Evolutionary conservation across 2,329 filamentous ascomycete species (phyloP), one percentile per base, ranked within the genome.

Genomic region (Alternaria brassicae): DNA sequence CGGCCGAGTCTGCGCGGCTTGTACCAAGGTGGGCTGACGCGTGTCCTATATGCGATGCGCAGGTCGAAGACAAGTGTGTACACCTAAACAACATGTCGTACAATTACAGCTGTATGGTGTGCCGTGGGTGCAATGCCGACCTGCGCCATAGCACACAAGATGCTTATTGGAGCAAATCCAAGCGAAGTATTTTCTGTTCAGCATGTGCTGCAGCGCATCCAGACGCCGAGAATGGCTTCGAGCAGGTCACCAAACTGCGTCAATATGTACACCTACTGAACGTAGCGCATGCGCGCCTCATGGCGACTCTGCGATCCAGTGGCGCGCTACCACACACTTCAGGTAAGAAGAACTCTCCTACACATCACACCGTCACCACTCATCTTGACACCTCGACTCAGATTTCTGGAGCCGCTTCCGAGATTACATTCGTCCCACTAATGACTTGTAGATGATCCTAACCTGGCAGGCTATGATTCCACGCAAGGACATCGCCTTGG

Each of bases 251-350:
- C 17, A 93, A 96, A 76, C 82, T 99, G 54, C 90, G 95, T 73
- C 94, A 99, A 81, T 99, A 97, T 74, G 89, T 97, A 6, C 97
- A 97, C 78, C 82, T 99, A 19, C 84, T 99, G 39, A 88, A 92
- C 71, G 95, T 99, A 21, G 95, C 95, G 17, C 86, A 99, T 66
- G 95, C 95, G 23, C 86, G 95, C 57, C 84, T 99, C 23, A 83
- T 99, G 61, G 91, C 94, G 42, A 96, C 96, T 28, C 84, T 99
- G 32, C 88, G 92, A 63, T 91, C 85, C 66, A 95, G 88, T 66
- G 93, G 93, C 56, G 91, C 92, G 25, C 80, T 98, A 45, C 89
- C 93, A 54, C 88, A 89, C 61, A 87, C 88, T 36, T 87, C 88
- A 60, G 85, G 85, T 87, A 83, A 73, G 80, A 74, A 52, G 41